Evolutionary conservation across 1,284 basidiomycete species (phyloP).

Genomic region (Ceratobasidium sp.): DNA sequence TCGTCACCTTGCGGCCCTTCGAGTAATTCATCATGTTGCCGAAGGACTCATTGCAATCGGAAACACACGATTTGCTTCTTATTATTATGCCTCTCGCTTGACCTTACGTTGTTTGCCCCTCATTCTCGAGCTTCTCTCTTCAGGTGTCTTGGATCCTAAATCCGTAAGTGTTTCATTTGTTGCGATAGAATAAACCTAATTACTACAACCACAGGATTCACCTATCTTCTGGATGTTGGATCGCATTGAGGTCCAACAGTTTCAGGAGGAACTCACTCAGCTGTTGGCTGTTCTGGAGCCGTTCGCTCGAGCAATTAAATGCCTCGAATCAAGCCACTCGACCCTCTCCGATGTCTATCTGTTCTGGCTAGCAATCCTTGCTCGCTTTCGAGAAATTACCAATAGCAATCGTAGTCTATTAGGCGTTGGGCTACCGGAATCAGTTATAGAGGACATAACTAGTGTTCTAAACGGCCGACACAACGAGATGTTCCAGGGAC

Average conservation of each 20-base stretch:
- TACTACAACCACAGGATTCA: not conserved
- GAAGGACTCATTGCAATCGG: constrained; percentile 55
- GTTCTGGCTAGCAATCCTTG: constrained; percentile 45
- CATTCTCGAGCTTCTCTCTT: constrained; percentile 16
- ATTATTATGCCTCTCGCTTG: constrained; percentile 48
- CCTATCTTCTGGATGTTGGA: constrained; percentile 43
- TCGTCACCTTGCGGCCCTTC: constrained; percentile 50
- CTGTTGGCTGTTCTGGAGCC: constrained; percentile 39
- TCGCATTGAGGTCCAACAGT: constrained; percentile 2
- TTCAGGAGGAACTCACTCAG: constrained; percentile 22
- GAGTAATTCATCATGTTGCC: constrained; percentile 44
- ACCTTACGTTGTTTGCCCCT: constrained; percentile 15
- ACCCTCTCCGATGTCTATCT: constrained; percentile 45
- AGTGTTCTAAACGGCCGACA: constrained; percentile 39
- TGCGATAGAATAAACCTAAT: too few species aligned
- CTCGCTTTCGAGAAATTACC: constrained; percentile 33
- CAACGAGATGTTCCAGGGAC: constrained; percentile 37
- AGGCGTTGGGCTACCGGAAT: constrained; percentile 21
- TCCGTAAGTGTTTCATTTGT: constrained; percentile 1
- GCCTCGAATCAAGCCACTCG: constrained; percentile 44
- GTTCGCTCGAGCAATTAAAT: constrained; percentile 43
- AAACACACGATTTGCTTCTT: constrained; percentile 55
- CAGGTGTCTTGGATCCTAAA: constrained; percentile 20
- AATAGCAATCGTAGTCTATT: constrained; percentile 4
- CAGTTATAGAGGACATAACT: constrained; percentile 20